A percentile compares a stretch with the other conserved stretches of the same genome.
These are phyloP conservation scores for Cephaloascus fragrans DNA, from an alignment of 805 yeast genomes.

Conservation along the genomic window DNA sequence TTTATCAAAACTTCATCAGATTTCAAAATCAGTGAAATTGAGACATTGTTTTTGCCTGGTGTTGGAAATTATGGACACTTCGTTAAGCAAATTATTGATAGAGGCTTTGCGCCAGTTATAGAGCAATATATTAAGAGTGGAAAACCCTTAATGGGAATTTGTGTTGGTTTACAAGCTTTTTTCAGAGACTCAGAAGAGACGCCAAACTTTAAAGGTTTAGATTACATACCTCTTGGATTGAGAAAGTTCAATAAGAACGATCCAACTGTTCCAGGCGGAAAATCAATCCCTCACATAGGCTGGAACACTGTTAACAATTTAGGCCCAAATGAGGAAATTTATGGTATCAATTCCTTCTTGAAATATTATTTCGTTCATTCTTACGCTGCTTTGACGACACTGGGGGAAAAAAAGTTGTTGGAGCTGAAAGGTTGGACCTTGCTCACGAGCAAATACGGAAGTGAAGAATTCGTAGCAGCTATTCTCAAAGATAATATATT, in stretches of 20 bases:
- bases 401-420: constrained; percentile 19
- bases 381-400: constrained; percentile 63
- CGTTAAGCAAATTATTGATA: constrained; percentile 53
- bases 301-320: constrained; percentile 59
- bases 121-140: constrained; percentile 63
- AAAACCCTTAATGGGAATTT: constrained; percentile 88
- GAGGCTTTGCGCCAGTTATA: constrained; percentile 60
- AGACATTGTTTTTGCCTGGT: constrained; percentile 76
- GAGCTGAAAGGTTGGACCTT: constrained; percentile 53
- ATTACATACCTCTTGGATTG: constrained; percentile 43
- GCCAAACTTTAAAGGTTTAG: constrained; percentile 52
- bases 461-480: constrained; percentile 78
- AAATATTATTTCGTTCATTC: constrained; percentile 95
- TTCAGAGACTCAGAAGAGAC: constrained; percentile 71
- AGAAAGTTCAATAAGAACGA: constrained; percentile 44
- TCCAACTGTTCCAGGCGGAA: constrained; percentile 25
- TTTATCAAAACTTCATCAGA: constrained; percentile 53
- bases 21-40: constrained; percentile 37
- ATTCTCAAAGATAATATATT: constrained; percentile 66
- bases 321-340: constrained; percentile 27
- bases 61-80: constrained; percentile 97
- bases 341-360: constrained; percentile 52
- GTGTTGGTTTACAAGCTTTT: constrained; percentile 91
- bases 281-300: constrained; percentile 94
- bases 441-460: constrained; percentile 65